Percentiles rank a stretch among this genome's conserved stretches.
These are phyloP conservation scores for Septoria petroselini DNA, from an alignment of 2,329 filamentous ascomycete genomes.

Conservation along the genomic window DNA sequence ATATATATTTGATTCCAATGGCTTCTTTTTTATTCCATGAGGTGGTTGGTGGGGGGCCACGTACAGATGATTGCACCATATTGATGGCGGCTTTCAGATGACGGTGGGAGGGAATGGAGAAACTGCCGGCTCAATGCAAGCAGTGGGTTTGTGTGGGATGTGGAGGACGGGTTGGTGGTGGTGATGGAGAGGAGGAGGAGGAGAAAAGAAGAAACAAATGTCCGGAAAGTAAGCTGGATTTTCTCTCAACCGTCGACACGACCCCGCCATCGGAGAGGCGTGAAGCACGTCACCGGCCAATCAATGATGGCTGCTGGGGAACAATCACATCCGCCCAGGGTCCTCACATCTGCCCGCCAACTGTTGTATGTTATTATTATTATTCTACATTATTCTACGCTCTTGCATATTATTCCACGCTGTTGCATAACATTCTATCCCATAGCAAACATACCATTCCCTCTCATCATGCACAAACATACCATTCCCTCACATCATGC, in stretches of 20 bases:
- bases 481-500: too few species aligned
- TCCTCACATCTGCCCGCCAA: too few species aligned
- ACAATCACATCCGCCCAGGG: conserved; percentile 5
- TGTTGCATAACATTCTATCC: too few species aligned
- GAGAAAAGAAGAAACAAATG: neutral
- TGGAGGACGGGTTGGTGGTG: neutral
- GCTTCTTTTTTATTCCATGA: neutral
- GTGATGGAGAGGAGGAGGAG: neutral
- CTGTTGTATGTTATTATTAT: too few species aligned
- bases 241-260: conserved; percentile 2
- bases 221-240: neutral
- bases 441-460: too few species aligned
- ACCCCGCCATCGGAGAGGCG: conserved; percentile 11
- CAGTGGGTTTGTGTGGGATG: neutral
- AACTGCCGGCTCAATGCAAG: conserved; percentile 10
- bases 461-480: too few species aligned
- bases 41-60: neutral
- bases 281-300: conserved; percentile 1
- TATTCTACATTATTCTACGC: too few species aligned
- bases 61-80: conserved; percentile 55
- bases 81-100: conserved; percentile 23
- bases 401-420: too few species aligned
- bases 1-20: neutral
- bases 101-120: neutral
- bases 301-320: neutral